These are phyloP conservation scores for Fraxinus albicans DNA, from an alignment of 305 asterid genomes.

Conservation along the genomic window DNA sequence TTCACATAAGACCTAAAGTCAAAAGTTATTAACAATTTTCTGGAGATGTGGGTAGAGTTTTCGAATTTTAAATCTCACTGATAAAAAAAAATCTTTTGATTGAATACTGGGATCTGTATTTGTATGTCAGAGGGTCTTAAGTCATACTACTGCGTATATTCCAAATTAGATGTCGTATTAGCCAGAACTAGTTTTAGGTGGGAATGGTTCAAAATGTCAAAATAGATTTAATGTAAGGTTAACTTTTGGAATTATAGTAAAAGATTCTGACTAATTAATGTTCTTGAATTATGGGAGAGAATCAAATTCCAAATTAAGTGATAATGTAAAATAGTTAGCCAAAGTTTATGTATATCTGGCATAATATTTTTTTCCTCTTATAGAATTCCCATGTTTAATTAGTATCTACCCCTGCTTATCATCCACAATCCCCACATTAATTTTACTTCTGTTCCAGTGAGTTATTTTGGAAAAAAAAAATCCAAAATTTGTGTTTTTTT, in stretches of 20 bases:
- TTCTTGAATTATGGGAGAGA: not conserved
- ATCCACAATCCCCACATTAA: not conserved
- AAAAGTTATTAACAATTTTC: not conserved
- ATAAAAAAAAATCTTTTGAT: not conserved
- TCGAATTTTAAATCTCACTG: not conserved
- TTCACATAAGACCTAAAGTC: not conserved
- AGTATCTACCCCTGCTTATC: not conserved
- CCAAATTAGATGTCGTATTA: not conserved
- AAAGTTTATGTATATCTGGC: not conserved
- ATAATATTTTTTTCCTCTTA: not conserved
- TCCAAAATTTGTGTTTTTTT: not conserved
- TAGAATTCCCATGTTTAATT: not conserved
- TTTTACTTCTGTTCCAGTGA: not conserved
- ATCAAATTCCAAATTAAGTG: not conserved
- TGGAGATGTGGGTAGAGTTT: not conserved
- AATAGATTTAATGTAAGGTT: not conserved
- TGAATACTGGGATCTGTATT: not conserved
- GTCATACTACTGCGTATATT: not conserved
- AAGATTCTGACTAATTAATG: not conserved
- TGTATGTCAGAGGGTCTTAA: not conserved
- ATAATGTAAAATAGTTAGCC: not conserved
- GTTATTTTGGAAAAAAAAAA: not conserved
- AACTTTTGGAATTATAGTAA: not conserved
- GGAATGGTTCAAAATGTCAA: not conserved
- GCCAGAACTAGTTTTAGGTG: not conserved